These are phyloP conservation scores for Dimocarpus longan DNA, from an alignment of 345 rosid species.

Conservation along the genomic window DNA sequence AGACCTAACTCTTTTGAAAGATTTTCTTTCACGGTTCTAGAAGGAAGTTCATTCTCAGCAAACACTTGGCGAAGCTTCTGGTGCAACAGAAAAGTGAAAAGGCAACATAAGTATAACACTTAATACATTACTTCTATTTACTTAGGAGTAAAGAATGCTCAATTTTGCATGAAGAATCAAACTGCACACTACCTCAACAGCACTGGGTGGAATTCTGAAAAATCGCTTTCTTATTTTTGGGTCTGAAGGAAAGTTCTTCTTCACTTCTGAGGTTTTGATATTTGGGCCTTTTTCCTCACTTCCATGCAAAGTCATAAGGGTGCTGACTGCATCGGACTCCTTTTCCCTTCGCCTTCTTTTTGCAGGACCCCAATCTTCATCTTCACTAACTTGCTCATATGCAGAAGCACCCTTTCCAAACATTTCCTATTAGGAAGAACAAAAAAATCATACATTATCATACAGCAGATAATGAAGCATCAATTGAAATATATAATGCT, in stretches of 20 bases:
- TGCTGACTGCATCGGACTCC: constrained; percentile 77
- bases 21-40: constrained; percentile 66
- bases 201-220: constrained; percentile 68
- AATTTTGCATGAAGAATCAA: constrained; percentile 16
- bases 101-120: constrained; percentile 9
- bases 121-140: background rate
- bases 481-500: background rate
- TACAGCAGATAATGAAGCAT: constrained; percentile 1
- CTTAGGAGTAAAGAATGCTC: constrained; percentile 8
- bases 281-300: constrained; percentile 48
- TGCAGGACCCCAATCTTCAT: constrained; percentile 99
- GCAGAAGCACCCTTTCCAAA: constrained; percentile 86
- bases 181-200: constrained; percentile 71
- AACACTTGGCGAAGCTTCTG: constrained; percentile 95
- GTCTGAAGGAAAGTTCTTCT: constrained; percentile 40
- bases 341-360: constrained; percentile 73
- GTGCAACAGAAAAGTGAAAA: constrained; percentile 30
- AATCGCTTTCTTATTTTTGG: constrained; percentile 52
- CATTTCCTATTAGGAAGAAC: constrained; percentile 71
- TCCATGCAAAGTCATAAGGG: constrained; percentile 67
- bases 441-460: constrained; percentile 5
- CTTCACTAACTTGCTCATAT: constrained; percentile 83
- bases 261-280: constrained; percentile 37
- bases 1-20: constrained; percentile 87
- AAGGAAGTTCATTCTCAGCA: constrained; percentile 92